Evolutionary conservation across 768 basidiomycete genomes (phyloP), one percentile per base, ranked within the genome.

Genomic region (Rhizopogon rudus): DNA sequence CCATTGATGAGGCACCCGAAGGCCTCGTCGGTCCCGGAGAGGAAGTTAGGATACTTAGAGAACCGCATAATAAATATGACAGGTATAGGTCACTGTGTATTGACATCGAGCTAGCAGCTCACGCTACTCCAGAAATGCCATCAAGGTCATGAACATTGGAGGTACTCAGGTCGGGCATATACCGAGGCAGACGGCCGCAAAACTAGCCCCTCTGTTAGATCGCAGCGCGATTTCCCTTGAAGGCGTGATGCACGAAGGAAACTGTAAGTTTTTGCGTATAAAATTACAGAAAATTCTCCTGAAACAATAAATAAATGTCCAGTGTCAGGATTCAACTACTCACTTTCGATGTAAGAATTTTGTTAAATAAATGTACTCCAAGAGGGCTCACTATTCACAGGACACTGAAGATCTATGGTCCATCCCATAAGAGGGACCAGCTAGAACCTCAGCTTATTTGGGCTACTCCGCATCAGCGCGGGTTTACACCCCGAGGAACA

Each of bases 11-110:
- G 17, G 45, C 20, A n/a, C 37, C n/a, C 54, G 20, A 49, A 84
- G 93, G 91, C 31, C 63, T 94, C 52, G 93, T 93, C 39, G 90
- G 85, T 14, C 68, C 81, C 2, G 90, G 88, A 20, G 91, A 95
- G 66, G 81, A 92, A 68, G 90, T 93, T 12, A 65, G 74, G 10
- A 73, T 93, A 1, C 68, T 81, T 5, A 72, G 90, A 60, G 81
- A 93, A 64, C 88, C 90, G 0, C 57, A 65, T 0, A 93, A 93
- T 64, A 57, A 28, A 43, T 87, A 86, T 64, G 93, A 94, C 56
- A 73, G 76, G 88, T 85, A 62, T 41, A 69, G 60, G 17, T 22
- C 8, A n/a, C 12, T 9, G 29, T 31, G 4, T 25, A 22, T 2
- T 8, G 6, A 22, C 13, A 17, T 37, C 4, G 44, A 14, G 28